Conservation (phyloP, 1,284 basidiomycete genomes). For the Tremellales sp. region DNA sequence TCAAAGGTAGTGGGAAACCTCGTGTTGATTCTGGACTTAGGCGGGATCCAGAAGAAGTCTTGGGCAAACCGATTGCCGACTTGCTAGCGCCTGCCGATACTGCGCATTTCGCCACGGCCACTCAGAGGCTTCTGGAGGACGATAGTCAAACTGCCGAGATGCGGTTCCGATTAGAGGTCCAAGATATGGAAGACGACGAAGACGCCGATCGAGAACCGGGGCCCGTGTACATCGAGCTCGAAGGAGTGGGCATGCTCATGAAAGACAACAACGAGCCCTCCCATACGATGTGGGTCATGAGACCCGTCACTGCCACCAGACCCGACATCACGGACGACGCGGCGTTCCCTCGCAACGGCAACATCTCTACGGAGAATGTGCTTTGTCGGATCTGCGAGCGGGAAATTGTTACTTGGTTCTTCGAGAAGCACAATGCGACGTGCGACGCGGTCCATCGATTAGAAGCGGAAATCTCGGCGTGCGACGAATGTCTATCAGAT, state of each 20-base stretch:
- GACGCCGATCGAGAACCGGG: constrained; percentile 42
- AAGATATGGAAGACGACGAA: constrained; percentile 35
- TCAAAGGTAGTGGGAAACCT: neutral
- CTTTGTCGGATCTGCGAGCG: constrained; percentile 98
- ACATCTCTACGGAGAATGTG: constrained; percentile 79
- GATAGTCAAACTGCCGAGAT: constrained; percentile 93
- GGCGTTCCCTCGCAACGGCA: constrained; percentile 65
- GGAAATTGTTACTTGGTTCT: constrained; percentile 97
- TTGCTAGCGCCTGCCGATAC: constrained; percentile 80
- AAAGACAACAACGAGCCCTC: constrained; percentile 82
- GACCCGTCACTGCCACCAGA: constrained; percentile 61
- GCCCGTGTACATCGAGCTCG: constrained; percentile 78
- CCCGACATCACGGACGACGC: constrained; percentile 34
- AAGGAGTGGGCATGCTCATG: constrained; percentile 99
- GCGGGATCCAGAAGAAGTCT: constrained; percentile 74
- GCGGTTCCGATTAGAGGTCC: constrained; percentile 71
- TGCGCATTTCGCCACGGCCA: constrained; percentile 83
- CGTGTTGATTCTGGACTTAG: constrained; percentile 49
- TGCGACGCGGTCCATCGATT: constrained; percentile 95
- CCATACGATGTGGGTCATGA: constrained; percentile 99
- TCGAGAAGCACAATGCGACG: constrained; percentile 99
- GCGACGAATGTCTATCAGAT: constrained; percentile 88
- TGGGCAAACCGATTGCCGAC: constrained; percentile 75
- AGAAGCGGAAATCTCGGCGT: constrained; percentile 90
- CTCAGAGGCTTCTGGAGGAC: constrained; percentile 77